phyloP scores from a whole-genome alignment of 257 asterid genomes.

The Ophiorrhiza pumila region DNA sequence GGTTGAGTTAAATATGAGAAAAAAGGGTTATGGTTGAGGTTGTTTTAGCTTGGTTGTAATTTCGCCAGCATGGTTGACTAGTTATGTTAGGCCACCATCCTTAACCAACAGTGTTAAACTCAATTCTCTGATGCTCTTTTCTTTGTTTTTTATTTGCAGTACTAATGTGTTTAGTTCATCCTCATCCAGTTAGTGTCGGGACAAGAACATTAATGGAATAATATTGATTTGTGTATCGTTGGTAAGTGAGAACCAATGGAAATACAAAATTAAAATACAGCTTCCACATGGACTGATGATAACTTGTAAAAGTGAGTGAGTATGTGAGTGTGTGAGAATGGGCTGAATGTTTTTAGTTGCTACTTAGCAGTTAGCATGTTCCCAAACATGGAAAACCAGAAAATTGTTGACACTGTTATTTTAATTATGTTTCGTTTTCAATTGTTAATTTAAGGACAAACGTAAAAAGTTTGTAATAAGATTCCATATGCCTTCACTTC shows the following conservation, averaged over 20 bases:
- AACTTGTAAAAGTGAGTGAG: too few relatives aligned
- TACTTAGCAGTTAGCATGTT: not conserved
- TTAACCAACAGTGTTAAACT: not conserved
- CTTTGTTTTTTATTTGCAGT: not conserved
- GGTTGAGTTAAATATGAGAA: not conserved
- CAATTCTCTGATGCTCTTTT: not conserved
- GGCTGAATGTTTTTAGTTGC: conserved; percentile 1
- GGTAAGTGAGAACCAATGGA: not conserved
- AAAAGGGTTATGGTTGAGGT: conserved; percentile 16
- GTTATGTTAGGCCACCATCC: conserved; percentile 24
- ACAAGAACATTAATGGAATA: not conserved
- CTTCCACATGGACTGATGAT: not conserved
- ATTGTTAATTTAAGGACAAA: not conserved
- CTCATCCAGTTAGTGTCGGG: not conserved
- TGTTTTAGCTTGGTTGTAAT: conserved; percentile 13
- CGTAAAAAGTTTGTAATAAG: too few relatives aligned
- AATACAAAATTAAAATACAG: not conserved
- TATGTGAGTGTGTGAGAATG: too few relatives aligned
- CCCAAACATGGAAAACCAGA: not conserved
- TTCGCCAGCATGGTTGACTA: conserved; percentile 28
- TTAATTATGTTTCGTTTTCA: not conserved
- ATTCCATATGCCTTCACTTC: too few relatives aligned
- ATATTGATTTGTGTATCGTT: not conserved
- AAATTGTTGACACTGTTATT: not conserved
- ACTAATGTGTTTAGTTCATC: too few relatives aligned